Percentiles rank a stretch among this genome's conserved stretches.
Conservation (phyloP, 495 filamentous ascomycete genomes). For the Xylaria sp. region DNA sequence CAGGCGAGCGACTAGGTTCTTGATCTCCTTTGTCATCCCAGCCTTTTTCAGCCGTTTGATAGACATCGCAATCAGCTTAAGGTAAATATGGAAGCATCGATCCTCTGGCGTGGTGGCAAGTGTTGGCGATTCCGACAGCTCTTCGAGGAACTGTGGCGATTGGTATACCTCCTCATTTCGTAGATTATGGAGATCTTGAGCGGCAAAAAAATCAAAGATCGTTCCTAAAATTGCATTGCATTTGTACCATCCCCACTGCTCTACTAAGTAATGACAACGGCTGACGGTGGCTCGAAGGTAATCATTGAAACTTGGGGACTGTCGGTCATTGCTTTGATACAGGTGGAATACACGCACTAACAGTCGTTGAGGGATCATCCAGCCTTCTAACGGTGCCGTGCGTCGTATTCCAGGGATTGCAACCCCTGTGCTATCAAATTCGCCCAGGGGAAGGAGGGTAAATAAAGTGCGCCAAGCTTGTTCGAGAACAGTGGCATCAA, state of each 20-base stretch:
- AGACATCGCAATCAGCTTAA: constrained; percentile 80
- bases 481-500: constrained; percentile 68
- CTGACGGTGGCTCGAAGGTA: constrained; percentile 78
- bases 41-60: constrained; percentile 65
- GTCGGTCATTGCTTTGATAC: constrained; percentile 65
- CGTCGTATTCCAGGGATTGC: constrained; percentile 64
- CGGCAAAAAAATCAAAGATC: constrained; percentile 91
- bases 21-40: constrained; percentile 74
- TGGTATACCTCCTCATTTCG: constrained; percentile 76
- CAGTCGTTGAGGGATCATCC: constrained; percentile 71
- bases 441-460: constrained; percentile 73
- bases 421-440: constrained; percentile 75
- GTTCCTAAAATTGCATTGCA: constrained; percentile 78
- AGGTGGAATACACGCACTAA: constrained; percentile 68
- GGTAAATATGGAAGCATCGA: constrained; percentile 89
- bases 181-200: constrained; percentile 73
- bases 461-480: constrained; percentile 76
- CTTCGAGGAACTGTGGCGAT: constrained; percentile 80
- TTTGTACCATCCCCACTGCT: constrained; percentile 84
- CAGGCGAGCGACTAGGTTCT: constrained; percentile 77
- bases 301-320: constrained; percentile 73
- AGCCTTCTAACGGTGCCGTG: constrained; percentile 66
- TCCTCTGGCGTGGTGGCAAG: constrained; percentile 71
- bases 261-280: constrained; percentile 80
- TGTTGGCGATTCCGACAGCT: constrained; percentile 67